Evolutionary conservation across 495 filamentous ascomycete species (phyloP).

Genomic region (Trichoderma erinaceum): DNA sequence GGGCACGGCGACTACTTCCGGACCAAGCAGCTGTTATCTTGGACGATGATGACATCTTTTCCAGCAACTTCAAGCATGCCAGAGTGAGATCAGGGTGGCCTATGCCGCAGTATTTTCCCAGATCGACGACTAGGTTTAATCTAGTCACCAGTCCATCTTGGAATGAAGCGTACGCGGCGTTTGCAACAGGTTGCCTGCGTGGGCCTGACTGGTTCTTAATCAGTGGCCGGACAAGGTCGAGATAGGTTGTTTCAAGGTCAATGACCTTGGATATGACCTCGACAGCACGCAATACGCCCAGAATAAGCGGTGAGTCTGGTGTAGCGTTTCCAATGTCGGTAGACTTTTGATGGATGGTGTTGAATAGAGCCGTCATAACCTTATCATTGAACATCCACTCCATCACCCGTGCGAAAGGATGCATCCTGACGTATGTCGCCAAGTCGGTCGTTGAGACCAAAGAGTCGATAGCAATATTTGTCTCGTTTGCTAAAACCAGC

Average conservation of each 20-base stretch:
- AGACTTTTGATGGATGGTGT: constrained; percentile 65
- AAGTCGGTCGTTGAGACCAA: constrained; percentile 65
- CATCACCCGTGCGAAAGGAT: constrained; percentile 88
- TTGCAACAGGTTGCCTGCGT: constrained; percentile 48
- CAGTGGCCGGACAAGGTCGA: constrained; percentile 74
- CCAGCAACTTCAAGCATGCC: constrained; percentile 68
- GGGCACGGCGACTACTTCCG: constrained; percentile 41
- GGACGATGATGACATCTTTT: constrained; percentile 75
- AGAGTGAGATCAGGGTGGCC: constrained; percentile 70
- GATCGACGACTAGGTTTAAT: constrained; percentile 63
- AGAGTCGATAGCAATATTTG: constrained; percentile 63
- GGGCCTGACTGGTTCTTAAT: constrained; percentile 44
- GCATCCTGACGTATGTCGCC: constrained; percentile 69
- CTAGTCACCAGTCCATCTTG: constrained; percentile 87
- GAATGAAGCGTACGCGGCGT: constrained; percentile 71
- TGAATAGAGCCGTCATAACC: constrained; percentile 71
- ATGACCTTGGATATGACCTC: constrained; percentile 75
- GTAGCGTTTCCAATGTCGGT: constrained; percentile 57
- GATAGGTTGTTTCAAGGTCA: constrained; percentile 83
- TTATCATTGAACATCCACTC: constrained; percentile 97
- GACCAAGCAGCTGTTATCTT: constrained; percentile 59
- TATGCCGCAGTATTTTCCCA: constrained; percentile 78
- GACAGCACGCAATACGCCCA: constrained; percentile 65
- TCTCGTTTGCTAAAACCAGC: constrained; percentile 70
- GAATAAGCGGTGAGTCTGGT: constrained; percentile 66